These are phyloP conservation scores for Ustilaginoidea virens DNA, from an alignment of 2,329 filamentous ascomycete genomes.

Conservation along the genomic window DNA sequence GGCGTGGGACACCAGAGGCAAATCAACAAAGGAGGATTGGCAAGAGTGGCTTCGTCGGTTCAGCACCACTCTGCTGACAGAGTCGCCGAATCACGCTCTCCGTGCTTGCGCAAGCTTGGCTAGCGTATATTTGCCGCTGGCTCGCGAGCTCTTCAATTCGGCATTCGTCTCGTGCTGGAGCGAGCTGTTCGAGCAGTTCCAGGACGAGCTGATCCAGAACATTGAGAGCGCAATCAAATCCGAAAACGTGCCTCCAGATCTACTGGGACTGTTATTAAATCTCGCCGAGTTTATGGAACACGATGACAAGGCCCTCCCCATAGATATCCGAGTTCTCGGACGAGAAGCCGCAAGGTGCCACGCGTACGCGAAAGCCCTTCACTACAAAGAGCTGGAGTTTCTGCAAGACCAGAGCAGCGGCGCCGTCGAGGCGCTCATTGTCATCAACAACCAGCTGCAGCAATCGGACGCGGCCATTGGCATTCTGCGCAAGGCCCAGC, in stretches of 20 bases:
- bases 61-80: constrained; percentile 85
- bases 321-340: constrained; percentile 88
- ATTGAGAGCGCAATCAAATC: constrained; percentile 94
- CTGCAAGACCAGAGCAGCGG: constrained; percentile 92
- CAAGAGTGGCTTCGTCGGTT: constrained; percentile 97
- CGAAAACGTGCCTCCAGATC: constrained; percentile 87
- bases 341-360: constrained; percentile 94
- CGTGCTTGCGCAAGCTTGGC: constrained; percentile 85
- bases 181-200: constrained; percentile 90
- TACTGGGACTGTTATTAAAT: constrained; percentile 86
- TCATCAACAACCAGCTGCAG: constrained; percentile 98
- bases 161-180: constrained; percentile 99
- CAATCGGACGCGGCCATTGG: constrained; percentile 97
- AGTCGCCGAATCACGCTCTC: constrained; percentile 90
- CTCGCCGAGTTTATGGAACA: constrained; percentile 99
- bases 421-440: constrained; percentile 92
- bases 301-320: constrained; percentile 93
- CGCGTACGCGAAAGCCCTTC: constrained; percentile 91
- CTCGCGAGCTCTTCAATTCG: constrained; percentile 92
- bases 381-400: constrained; percentile 98
- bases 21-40: constrained; percentile 97
- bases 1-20: constrained; percentile 93
- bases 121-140: constrained; percentile 79
- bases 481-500: constrained; percentile 88
- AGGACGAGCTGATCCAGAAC: constrained; percentile 88